A percentile compares a stretch with the other conserved stretches of the same genome.
These are phyloP conservation scores for Dactylellina drechsleri DNA, from an alignment of 2,329 filamentous ascomycete species.

Conservation along the genomic window DNA sequence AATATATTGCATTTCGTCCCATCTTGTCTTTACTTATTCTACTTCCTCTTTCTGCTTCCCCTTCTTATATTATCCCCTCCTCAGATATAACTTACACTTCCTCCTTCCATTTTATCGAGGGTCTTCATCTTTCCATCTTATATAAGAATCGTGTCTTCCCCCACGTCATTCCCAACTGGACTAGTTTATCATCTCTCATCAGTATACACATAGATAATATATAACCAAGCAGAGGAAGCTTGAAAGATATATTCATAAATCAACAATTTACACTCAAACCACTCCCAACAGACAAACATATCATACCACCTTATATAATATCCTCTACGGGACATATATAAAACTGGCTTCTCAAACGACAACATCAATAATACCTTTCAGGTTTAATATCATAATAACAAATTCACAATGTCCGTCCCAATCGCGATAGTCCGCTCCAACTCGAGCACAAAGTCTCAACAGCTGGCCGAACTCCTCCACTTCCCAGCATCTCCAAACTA, in stretches of 20 bases:
- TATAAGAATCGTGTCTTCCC: conserved; percentile 54
- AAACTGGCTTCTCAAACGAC: conserved; percentile 18
- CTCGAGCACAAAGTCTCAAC: conserved; percentile 54
- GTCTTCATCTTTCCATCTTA: conserved; percentile 39
- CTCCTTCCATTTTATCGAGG: conserved; percentile 38
- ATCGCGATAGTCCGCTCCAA: conserved; percentile 54
- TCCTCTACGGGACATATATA: conserved; percentile 3
- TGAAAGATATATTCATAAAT: background rate
- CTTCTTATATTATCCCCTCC: conserved; percentile 28
- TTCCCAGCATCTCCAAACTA: conserved; percentile 54
- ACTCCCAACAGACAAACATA: background rate
- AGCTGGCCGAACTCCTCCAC: conserved; percentile 46
- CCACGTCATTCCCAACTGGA: conserved; percentile 51
- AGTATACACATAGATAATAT: conserved; percentile 11
- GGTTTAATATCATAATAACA: conserved; percentile 4
- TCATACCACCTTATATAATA: conserved; percentile 8
- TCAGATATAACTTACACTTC: conserved; percentile 43
- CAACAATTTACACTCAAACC: conserved; percentile 13
- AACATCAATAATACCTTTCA: conserved; percentile 14
- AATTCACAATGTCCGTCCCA: conserved; percentile 50
- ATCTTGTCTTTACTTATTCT: conserved; percentile 54
- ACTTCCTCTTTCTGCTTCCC: conserved; percentile 24
- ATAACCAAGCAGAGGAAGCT: conserved; percentile 21
- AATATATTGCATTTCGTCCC: conserved; percentile 53
- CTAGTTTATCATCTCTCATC: conserved; percentile 4